Percentiles rank a stretch among this genome's conserved stretches.
Evolutionary conservation across 352 stramenopile species (phyloP).

Genomic region (Phytophthora podocarpi): DNA sequence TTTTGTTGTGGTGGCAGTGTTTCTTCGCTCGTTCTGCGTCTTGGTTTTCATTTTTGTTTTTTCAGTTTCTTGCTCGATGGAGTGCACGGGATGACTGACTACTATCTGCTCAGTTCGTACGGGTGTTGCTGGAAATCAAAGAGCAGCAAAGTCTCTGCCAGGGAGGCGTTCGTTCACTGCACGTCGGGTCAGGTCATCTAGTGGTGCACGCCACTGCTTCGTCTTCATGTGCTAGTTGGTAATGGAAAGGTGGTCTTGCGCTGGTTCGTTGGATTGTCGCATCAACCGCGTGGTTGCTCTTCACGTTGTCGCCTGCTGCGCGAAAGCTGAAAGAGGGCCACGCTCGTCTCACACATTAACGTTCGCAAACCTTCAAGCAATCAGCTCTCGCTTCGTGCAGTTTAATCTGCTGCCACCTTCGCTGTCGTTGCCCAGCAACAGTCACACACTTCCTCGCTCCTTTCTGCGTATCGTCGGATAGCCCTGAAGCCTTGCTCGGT

Average conservation of each 20-base stretch:
- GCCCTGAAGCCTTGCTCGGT: constrained; percentile 2
- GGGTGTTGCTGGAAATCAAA: background rate
- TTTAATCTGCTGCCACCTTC: constrained; percentile 8
- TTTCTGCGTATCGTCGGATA: constrained; percentile 9
- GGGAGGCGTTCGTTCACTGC: constrained; percentile 6
- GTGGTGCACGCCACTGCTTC: constrained; percentile 9
- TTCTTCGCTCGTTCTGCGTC: background rate
- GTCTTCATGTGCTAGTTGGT: constrained; percentile 15
- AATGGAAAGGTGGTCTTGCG: constrained; percentile 9
- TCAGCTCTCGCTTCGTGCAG: constrained; percentile 3
- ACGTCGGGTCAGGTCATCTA: constrained; percentile 8
- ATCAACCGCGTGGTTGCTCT: background rate
- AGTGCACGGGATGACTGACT: constrained; percentile 5
- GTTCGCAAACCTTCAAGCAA: background rate
- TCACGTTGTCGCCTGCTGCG: background rate
- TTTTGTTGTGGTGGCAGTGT: too few species aligned
- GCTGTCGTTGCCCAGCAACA: background rate
- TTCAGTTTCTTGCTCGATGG: constrained; percentile 13
- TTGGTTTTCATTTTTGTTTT: constrained; percentile 6
- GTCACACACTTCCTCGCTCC: constrained; percentile 3
- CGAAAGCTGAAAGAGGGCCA: background rate
- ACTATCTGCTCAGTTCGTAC: constrained; percentile 11
- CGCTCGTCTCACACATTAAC: background rate
- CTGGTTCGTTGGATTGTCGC: constrained; percentile 1
- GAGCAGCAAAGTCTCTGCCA: constrained; percentile 19